Evolutionary conservation across 164 flowering plant species (phyloP).

Genomic region (Houttuynia cordata): DNA sequence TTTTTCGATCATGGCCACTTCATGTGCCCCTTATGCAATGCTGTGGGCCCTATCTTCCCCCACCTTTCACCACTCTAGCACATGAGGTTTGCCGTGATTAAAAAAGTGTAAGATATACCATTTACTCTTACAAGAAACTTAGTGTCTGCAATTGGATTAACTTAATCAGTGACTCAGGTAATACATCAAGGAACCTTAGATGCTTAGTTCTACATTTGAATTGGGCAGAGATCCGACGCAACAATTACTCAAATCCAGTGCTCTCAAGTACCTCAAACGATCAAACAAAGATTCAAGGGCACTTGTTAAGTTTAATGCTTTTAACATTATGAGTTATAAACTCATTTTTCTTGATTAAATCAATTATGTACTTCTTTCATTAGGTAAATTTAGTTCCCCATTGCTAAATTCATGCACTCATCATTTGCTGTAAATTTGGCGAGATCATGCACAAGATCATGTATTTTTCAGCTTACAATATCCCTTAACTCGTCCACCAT

Average conservation of each 20-base stretch:
- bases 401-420: not conserved
- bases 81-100: no score
- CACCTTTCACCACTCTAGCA: no score
- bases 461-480: not conserved
- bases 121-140: no score
- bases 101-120: no score
- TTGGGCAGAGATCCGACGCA: conserved; percentile 6
- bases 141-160: conserved; percentile 5
- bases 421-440: not conserved
- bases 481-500: not conserved
- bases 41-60: no score
- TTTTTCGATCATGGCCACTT: no score
- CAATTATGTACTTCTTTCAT: not conserved
- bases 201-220: conserved; percentile 4
- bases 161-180: not conserved
- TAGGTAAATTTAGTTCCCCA: not conserved
- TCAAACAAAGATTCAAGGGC: not conserved
- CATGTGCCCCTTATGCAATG: no score
- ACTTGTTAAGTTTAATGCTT: conserved; percentile 1
- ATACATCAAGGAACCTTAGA: conserved; percentile 9
- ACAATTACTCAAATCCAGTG: conserved; percentile 14
- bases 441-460: conserved; percentile 1
- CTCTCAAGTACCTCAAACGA: conserved; percentile 2
- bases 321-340: not conserved
- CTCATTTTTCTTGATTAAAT: not conserved